Evolutionary conservation across 148 eudicot species (phyloP), one percentile per base, ranked within the genome.

Genomic region (Polygonum aviculare): DNA sequence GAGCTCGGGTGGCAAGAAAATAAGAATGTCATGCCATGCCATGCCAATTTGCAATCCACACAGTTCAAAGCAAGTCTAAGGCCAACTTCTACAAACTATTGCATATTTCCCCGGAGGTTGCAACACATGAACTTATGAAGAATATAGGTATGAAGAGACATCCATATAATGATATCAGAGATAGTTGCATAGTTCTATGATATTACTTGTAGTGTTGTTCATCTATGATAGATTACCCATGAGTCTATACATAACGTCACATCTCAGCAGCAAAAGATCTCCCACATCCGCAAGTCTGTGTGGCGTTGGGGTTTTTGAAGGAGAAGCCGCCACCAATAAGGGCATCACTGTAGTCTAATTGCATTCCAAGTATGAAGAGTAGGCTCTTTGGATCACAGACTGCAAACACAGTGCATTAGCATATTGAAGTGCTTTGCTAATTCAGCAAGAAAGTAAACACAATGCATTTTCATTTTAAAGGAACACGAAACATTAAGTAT

Each of bases 301-400:
- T 85, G 31, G 99, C 99, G 74, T 95, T 95, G 3, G 99, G 99
- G 80, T 95, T 95, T 77, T 91, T 86, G 88, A 95, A 92, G 67
- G 88, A 82, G 81, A 95, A 95, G 73, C 99, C 99, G 50, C 97
- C 99, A 12, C 99, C 99, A 67, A 95, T 91, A 69, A 95, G 97
- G 35, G 97, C 99, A 77, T 95, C 93, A 69, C 97, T 95, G 82
- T 89, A 95, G 84, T 95, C 99, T 81, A 95, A 82, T 80, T 95
- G 97, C 97, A 95, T 90, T 74, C 99, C 99, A 50, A 71, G 92
- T 7, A 95, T 69, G 78, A 90, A 92, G 14, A 92, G 90, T 65
- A 95, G 97, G 85, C 99, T 95, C 88, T 95, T 95, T 21, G 99
- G 96, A 88, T 95, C 99, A 82, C 97, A 92, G 77, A 95, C 99